Evolutionary conservation across 371 early-diverging fungal genomes (phyloP), one percentile per base, ranked within the genome.

Genomic region (Dinochytrium kinnereticum): DNA sequence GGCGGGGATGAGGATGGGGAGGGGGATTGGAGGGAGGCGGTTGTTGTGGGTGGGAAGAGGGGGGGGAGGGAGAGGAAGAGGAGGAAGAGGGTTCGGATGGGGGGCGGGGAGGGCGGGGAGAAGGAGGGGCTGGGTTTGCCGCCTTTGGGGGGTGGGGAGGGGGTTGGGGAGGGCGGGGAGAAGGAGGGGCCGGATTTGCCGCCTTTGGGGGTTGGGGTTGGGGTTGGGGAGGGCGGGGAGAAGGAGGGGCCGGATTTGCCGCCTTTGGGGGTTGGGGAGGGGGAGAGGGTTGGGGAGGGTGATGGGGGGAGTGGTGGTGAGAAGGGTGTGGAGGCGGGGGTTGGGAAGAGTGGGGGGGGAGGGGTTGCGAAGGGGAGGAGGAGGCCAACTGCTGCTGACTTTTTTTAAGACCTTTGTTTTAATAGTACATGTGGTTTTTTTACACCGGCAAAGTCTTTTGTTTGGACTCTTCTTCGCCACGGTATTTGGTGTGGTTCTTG

Each of bases 1-100:
- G 39, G n/a, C 15, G 31, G 19, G n/a, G 55, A 31, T 19, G 33
- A 13, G 13, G 81, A 80, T 24, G 80, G 78, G 28, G 76, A 76
- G 1, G 81, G 75, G 36, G 76, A 75, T 0, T 74, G 72, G 3
- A 66, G 51, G 55, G 73, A 73, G 30, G 44, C 44, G 68, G 69
- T 72, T 59, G 37, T 51, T 55, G 37, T 51, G 73, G 55, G 75
- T 61, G 75, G 64, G 59, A 69, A 77, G 67, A 39, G 59, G 21
- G 70, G 68, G 65, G 55, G 64, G 28, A 59, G 57, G 5, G 72
- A 40, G 64, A 72, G 38, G 72, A 77, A 53, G 40, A 71, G 37
- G 53, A 80, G 66, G 64, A 76, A 70, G 70, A 66, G 57, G 2
- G 33, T 55, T 10, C 53, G 66, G 66, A 33, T 17, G 37, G 37